These are phyloP conservation scores for Aegilops tauschii DNA, from an alignment of 176 grass and related monocot species.

Conservation along the genomic window DNA sequence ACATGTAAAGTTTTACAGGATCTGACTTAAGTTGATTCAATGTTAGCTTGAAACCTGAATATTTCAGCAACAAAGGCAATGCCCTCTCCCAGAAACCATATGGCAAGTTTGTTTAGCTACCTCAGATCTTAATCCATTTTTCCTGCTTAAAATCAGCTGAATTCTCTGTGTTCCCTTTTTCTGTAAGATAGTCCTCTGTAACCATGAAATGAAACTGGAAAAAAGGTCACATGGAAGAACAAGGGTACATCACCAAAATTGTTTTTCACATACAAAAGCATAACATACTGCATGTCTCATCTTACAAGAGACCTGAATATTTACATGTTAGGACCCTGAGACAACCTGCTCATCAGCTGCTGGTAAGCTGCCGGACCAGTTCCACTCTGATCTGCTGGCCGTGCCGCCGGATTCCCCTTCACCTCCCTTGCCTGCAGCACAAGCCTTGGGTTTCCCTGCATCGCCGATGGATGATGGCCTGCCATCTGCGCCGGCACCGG, in stretches of 20 bases:
- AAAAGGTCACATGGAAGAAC: background rate
- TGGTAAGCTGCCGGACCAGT: slow-evolving; percentile 27
- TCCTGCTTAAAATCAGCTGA: background rate
- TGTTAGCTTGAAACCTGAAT: background rate
- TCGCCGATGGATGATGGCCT: slow-evolving; percentile 9
- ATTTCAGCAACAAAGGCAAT: background rate
- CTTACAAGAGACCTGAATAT: slow-evolving; percentile 34
- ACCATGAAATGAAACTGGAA: background rate
- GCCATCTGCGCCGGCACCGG: slow-evolving; percentile 35
- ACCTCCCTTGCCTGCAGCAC: slow-evolving; percentile 44
- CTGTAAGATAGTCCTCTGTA: background rate
- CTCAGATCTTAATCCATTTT: background rate
- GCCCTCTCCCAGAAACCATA: background rate
- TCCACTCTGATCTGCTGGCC: slow-evolving; percentile 17
- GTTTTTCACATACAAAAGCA: slow-evolving; percentile 35
- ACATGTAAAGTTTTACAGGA: background rate
- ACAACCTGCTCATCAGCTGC: slow-evolving; percentile 55
- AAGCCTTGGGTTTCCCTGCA: slow-evolving; percentile 31
- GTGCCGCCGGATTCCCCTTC: slow-evolving; percentile 35
- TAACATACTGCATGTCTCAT: slow-evolving; percentile 24
- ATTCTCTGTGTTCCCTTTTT: background rate
- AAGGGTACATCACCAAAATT: background rate
- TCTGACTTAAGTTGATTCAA: background rate
- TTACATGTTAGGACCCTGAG: slow-evolving; percentile 62
- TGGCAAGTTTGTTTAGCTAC: background rate